Base-by-base conservation (phyloP, 2,329 filamentous ascomycete genomes). In the Lachnellula arida region DNA sequence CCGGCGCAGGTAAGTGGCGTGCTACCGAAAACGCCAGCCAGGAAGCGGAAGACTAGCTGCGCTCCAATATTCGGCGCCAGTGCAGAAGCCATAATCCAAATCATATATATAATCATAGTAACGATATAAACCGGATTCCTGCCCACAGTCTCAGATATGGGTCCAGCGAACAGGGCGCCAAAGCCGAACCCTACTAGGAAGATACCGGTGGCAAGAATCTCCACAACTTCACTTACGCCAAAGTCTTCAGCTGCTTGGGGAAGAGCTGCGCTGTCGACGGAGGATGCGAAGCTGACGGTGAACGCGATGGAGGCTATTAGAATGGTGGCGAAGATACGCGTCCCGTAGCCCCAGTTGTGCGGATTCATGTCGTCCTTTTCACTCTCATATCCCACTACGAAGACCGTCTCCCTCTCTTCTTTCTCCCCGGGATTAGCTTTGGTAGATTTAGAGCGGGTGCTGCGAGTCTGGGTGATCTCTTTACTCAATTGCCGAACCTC, bases 241-340 rank as follows among this genome's bases (percentile, higher is more conserved):
- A 81, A 77, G 0, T 75, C 74, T 19, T 60, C 60, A 0, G 74
- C 71, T 0, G 76, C 78, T 57, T 78, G 73, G 0, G 71, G 70
- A 0, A 80, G 59, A 1, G 78, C 76, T 0, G 73, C 73, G 0
- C 78, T 76, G 53, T 82, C 79, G 42, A 84, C 81, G 0, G 78
- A 76, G 4, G 76, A 79, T 0, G 80, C 79, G 1, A 76, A 71
- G 3, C 75, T 75, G 0, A 82, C 78, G 0, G 79, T 73, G 28
- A 78, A 75, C 0, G 73, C 79, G 32, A 85, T 78, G 2, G 69
- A 51, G 0, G 74, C 73, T 3, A 79, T 74, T 14, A 77, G 67
- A 0, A 76, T 49, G 0, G 75, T 78, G 1, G 71, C 71, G 5
- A 67, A 61, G 5, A 76, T 60, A 1, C 75, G 71, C 6, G 65